A percentile compares a stretch with the other conserved stretches of the same genome.
Conservation (phyloP, 2,329 filamentous ascomycete species). For the Calycina marina region DNA sequence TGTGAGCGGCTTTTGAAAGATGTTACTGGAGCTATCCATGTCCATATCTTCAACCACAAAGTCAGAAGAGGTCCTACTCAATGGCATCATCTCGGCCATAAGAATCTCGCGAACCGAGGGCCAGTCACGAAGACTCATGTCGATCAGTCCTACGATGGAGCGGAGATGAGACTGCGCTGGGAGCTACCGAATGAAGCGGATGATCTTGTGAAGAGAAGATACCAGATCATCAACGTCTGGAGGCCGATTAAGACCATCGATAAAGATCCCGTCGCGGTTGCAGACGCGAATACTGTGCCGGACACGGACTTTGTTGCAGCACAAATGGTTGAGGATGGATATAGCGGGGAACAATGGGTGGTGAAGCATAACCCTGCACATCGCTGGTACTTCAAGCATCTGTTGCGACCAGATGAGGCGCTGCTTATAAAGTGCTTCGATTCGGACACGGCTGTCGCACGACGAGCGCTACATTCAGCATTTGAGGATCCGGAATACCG, state of each 20-base stretch:
- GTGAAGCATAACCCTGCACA: neutral
- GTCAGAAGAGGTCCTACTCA: constrained; percentile 38
- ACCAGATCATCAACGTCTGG: constrained; percentile 80
- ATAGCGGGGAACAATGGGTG: neutral
- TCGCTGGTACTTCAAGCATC: neutral
- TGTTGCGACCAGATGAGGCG: neutral
- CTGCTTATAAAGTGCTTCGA: neutral
- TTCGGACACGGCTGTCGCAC: neutral
- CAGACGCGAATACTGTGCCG: neutral
- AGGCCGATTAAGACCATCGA: constrained; percentile 37
- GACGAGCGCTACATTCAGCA: neutral
- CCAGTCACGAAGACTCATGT: constrained; percentile 64
- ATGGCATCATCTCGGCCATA: constrained; percentile 1
- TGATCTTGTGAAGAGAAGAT: constrained; percentile 46
- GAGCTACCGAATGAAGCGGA: constrained; percentile 48
- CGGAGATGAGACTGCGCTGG: constrained; percentile 55
- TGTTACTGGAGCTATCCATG: constrained; percentile 22
- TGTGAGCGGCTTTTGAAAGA: constrained; percentile 54
- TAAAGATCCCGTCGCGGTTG: constrained; percentile 28
- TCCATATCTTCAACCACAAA: constrained; percentile 76
- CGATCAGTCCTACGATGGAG: constrained; percentile 58
- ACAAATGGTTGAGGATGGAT: neutral
- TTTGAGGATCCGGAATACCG: neutral
- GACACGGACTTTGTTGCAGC: neutral
- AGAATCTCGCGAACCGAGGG: constrained; percentile 26